Evolutionary conservation across 495 filamentous ascomycete genomes (phyloP), one percentile per base, ranked within the genome.

Genomic region (Podospora comata): DNA sequence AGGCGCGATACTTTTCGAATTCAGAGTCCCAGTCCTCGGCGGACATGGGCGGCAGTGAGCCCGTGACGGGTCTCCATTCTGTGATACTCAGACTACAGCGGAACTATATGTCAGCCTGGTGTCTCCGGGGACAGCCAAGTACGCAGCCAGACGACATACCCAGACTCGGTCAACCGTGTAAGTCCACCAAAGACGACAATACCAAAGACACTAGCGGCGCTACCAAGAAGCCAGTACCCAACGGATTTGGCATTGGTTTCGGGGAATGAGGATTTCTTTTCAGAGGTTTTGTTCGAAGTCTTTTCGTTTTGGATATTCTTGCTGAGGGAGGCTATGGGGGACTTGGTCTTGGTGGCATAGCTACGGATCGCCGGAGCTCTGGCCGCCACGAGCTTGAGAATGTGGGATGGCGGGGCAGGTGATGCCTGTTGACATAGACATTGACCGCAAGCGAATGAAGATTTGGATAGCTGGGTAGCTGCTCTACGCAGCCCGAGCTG

Each of bases 51-150:
- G 94, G 94, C n/a, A 95, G 82, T 27, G 92, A 91, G 69, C 95
- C 95, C 5, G 95, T 98, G 54, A 98, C 93, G 70, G 95, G 95
- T 70, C 89, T 92, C 95, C 95, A 99, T 93, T 99, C 96, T 63
- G 95, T 99, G 75, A 99, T 99, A 79, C 93, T 97, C 70, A 99
- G 87, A 59, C 94, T 97, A 67, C 60, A 70, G 23, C 16, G n/a
- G 28, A 18, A 61, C 20, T n/a, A 18, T 69, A 5, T 28, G 54
- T 55, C 26, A 30, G 26, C 56, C 56, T 23, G 19, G 19, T 59
- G 18, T 59, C 18, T 20, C 5, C 20, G 0, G 9, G 7, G 6
- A 58, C 18, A 58, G 56, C 18, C n/a, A 20, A 27, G 56, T 58
- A 27, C 30, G 11, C n/a, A 58, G 23, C 27, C 6, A 61, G 59